These are phyloP conservation scores for Cerrena zonata DNA, from an alignment of 1,284 basidiomycete genomes.

Conservation along the genomic window DNA sequence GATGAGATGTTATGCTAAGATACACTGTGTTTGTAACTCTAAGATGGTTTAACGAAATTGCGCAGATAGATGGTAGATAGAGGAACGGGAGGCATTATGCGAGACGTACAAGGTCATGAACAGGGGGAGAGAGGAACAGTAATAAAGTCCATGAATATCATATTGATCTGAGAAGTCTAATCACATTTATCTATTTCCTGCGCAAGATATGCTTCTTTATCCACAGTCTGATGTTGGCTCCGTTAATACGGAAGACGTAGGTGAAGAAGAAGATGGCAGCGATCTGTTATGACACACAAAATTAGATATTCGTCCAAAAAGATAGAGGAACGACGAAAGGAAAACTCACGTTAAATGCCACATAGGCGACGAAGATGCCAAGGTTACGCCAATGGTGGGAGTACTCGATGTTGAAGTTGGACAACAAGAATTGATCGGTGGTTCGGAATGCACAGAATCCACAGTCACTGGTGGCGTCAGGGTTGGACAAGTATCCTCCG, in stretches of 20 bases:
- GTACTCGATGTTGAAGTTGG: constrained; percentile 50
- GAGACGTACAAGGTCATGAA: too few relatives aligned
- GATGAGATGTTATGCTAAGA: too few relatives aligned
- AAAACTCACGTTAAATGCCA: constrained; percentile 51
- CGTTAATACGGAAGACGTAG: constrained; percentile 30
- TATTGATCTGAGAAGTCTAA: too few relatives aligned
- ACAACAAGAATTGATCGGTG: constrained; percentile 52
- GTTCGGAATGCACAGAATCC: constrained; percentile 48
- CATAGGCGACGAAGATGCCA: constrained; percentile 59
- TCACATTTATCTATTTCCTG: neutral
- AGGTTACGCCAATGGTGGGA: constrained; percentile 59
- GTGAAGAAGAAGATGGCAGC: constrained; percentile 27
- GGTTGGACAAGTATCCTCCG: constrained; percentile 67
- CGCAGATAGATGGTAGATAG: too few relatives aligned
- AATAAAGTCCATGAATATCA: too few relatives aligned
- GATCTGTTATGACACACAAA: constrained; percentile 23
- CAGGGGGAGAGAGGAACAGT: too few relatives aligned
- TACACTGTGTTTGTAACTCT: too few relatives aligned
- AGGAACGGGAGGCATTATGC: too few relatives aligned
- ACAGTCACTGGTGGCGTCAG: constrained; percentile 45
- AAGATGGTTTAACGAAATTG: too few relatives aligned
- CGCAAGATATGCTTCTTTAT: neutral
- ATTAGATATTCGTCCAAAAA: neutral
- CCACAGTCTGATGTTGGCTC: neutral
- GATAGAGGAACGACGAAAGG: neutral